Conservation (phyloP, 78 protist genomes). For the Speleostelium caveatum region DNA sequence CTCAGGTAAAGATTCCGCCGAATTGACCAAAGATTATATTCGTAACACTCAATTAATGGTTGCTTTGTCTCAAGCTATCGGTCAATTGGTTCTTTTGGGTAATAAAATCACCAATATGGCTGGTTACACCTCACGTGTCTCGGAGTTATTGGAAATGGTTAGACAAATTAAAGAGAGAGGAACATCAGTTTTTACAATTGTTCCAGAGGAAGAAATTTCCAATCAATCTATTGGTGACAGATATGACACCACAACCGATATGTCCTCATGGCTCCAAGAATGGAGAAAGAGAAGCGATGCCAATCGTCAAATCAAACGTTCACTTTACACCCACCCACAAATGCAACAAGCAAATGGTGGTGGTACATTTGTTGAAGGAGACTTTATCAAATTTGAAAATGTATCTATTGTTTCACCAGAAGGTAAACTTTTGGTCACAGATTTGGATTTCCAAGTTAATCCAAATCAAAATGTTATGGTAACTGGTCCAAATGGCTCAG, state of each 20-base stretch:
- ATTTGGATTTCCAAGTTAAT: constrained; percentile 77
- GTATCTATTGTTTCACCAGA: constrained; percentile 86
- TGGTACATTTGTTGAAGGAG: constrained; percentile 80
- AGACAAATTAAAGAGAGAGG: constrained; percentile 60
- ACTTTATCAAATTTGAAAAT: constrained; percentile 69
- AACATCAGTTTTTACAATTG: constrained; percentile 46
- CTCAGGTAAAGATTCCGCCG: constrained; percentile 68
- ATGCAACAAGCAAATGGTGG: constrained; percentile 27
- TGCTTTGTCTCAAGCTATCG: constrained; percentile 82
- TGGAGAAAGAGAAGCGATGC: constrained; percentile 53
- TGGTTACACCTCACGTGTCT: constrained; percentile 86
- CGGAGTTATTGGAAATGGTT: constrained; percentile 82
- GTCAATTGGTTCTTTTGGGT: constrained; percentile 75
- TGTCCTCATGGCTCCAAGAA: constrained; percentile 22
- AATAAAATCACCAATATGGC: constrained; percentile 82
- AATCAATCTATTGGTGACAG: constrained; percentile 5
- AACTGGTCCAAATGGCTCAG: constrained; percentile 91
- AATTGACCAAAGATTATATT: constrained; percentile 83
- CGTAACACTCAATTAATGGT: constrained; percentile 76
- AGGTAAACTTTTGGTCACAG: constrained; percentile 71
- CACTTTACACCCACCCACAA: background rate
- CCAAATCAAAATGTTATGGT: constrained; percentile 85
- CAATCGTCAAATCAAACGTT: constrained; percentile 49
- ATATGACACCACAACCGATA: constrained; percentile 4
- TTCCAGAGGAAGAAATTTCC: constrained; percentile 50